Conservation (phyloP, 1,284 basidiomycete genomes). For the Moniliophthora roreri region DNA sequence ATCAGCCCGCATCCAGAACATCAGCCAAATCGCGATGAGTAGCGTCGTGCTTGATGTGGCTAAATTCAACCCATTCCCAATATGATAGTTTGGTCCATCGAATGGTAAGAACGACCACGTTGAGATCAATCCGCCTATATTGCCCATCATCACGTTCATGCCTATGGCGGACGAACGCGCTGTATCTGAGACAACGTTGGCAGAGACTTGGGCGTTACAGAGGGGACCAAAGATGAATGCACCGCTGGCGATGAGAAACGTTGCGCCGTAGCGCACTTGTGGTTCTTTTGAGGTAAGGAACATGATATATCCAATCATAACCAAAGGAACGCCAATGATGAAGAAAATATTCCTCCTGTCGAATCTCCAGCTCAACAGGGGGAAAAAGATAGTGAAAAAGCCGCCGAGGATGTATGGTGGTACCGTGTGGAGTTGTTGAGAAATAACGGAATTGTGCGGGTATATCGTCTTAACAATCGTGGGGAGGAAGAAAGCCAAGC, state of each 20-base stretch:
- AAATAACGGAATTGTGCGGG: neutral
- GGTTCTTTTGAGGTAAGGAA: neutral
- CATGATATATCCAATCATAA: neutral
- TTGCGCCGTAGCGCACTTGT: neutral
- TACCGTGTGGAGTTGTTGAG: neutral
- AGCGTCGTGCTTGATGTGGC: neutral
- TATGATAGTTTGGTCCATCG: neutral
- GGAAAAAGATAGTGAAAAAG: neutral
- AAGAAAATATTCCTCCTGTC: neutral
- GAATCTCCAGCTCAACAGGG: neutral
- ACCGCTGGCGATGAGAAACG: neutral
- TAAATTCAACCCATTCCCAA: neutral
- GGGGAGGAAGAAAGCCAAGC: neutral
- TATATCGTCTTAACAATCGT: conserved; percentile 1
- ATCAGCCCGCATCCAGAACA: neutral
- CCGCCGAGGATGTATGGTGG: neutral
- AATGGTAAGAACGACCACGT: neutral
- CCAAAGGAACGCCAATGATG: neutral
- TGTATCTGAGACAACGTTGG: neutral
- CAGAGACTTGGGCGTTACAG: neutral
- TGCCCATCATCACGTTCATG: neutral
- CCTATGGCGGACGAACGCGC: neutral
- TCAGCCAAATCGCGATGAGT: neutral
- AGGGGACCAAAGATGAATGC: neutral
- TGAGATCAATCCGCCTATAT: neutral